These are phyloP conservation scores for Lipomyces oligophaga DNA, from an alignment of 805 yeast species.

Conservation along the genomic window DNA sequence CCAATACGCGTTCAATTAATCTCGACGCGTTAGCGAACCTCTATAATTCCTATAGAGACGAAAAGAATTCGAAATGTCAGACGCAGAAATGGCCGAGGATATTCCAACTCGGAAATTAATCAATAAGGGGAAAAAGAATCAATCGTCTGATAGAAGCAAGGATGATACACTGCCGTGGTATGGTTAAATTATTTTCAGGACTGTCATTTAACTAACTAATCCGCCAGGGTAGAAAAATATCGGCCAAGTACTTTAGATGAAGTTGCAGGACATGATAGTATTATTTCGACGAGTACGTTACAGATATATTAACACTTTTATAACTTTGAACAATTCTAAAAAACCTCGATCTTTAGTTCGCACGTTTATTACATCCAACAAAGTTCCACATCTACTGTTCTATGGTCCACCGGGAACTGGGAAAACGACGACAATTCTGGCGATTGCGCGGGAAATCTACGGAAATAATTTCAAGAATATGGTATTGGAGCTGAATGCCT, in stretches of 20 bases:
- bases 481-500: conserved; percentile 93
- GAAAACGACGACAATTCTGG: conserved; percentile 82
- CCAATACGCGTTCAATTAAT: too few relatives aligned
- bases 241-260: conserved; percentile 82
- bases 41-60: too few relatives aligned
- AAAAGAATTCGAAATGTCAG: too few relatives aligned
- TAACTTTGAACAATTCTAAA: not conserved
- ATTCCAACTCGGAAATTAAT: too few relatives aligned
- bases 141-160: not conserved
- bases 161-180: conserved; percentile 28
- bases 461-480: conserved; percentile 75
- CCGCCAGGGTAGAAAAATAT: conserved; percentile 88
- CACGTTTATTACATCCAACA: conserved; percentile 76
- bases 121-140: too few relatives aligned
- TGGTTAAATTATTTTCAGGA: too few relatives aligned
- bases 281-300: conserved; percentile 57
- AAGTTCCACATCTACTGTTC: conserved; percentile 84
- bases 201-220: too few relatives aligned
- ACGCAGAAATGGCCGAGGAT: too few relatives aligned
- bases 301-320: not conserved
- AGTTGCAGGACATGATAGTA: conserved; percentile 86
- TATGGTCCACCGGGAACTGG: conserved; percentile 97
- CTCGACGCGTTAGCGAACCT: too few relatives aligned
- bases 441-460: conserved; percentile 80
- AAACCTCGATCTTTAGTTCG: conserved; percentile 44